Evolutionary conservation across 148 eudicot genomes (phyloP), one percentile per base, ranked within the genome.

Genomic region (Camellia granthamiana): DNA sequence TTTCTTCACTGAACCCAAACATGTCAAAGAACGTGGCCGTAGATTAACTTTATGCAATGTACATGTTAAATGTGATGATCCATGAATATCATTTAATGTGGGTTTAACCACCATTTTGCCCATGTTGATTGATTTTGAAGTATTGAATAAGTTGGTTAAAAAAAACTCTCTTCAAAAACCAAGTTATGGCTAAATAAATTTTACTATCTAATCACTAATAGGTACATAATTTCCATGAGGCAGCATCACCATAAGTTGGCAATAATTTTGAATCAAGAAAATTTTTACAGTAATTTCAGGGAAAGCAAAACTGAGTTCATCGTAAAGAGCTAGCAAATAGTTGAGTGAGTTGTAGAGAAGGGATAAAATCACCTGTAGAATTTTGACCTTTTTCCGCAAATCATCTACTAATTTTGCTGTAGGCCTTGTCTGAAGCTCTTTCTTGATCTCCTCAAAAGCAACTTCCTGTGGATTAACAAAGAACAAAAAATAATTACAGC

Each of bases 371-470:
- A 97, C 99, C 99, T 97, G 99, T 81, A 97, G 82, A 76, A 97
- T 97, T 88, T 97, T 92, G 54, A 97, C 94, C 87, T 97, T 97
- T 84, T 92, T 97, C 61, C 94, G 94, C 86, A 97, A 87, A 85
- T 97, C 99, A 85, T 97, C 97, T 16, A 97, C 96, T 83, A 94
- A 81, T 83, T 97, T 97, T 21, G 82, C 85, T 18, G 98, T 97
- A 77, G 99, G 99, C 82, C 98, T 88, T 78, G 89, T 76, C 76
- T 89, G 97, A 82, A 97, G 88, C 90, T 97, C 98, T 84, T 97
- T 94, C 86, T 88, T 91, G 67, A 92, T 80, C 79, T 94, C 97
- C 80, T 88, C 92, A 77, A 97, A 85, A 61, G 88, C 87, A 87
- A 77, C 79, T 81, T 97, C 98, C 99, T 97, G 89, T 41, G 72